Base-by-base conservation (phyloP, 208 protist species). In the Leishmania tarentolae region DNA sequence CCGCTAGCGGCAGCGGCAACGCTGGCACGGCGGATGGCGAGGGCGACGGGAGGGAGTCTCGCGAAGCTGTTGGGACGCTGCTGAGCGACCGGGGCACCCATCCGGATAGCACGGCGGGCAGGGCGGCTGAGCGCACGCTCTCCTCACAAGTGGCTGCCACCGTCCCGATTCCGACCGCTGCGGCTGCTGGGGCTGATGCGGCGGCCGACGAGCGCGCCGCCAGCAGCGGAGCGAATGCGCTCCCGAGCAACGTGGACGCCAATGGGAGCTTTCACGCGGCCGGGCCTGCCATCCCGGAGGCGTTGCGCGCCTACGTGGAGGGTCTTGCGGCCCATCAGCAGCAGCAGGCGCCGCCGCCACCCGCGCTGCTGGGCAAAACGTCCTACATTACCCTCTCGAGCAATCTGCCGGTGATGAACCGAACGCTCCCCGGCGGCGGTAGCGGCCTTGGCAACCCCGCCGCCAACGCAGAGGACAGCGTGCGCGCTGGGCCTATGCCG, bases 331-430 rank as follows among this genome's bases (percentile, higher is more conserved):
- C 47, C 72, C 74, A 82, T 65, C 82, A 85, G 52, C 82, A 69
- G 40, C 82, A 85, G 72, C 82, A 81, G 63, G 71, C 79, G n/a
- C 82, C 82, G 11, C 75, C 63, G n/a, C 82, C 82, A 66, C 82
- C 82, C 19, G 82, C 82, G 35, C 40, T 85, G 53, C 70, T 85
- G 2, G 82, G 82, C 46, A 85, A 85, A 61, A 42, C 65, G 71
- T 85, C 82, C 44, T 85, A 77, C 59, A 81, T 85, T 37, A 52
- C 71, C 50, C 0, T 81, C 13, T 50, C 71, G 40, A 42, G 46
- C 59, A 70, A 75, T 40, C 42, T 85, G 3, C 82, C 82, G 42
- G 70, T 81, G 56, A 65, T 78, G 61, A 57, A n/a, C 57, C 84
- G 81, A 40, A 70, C 73, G 42, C 75, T 82, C 42, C 19, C 78